These are phyloP conservation scores for Skeletonema potamos DNA, from an alignment of 108 stramenopile species.

Conservation along the genomic window DNA sequence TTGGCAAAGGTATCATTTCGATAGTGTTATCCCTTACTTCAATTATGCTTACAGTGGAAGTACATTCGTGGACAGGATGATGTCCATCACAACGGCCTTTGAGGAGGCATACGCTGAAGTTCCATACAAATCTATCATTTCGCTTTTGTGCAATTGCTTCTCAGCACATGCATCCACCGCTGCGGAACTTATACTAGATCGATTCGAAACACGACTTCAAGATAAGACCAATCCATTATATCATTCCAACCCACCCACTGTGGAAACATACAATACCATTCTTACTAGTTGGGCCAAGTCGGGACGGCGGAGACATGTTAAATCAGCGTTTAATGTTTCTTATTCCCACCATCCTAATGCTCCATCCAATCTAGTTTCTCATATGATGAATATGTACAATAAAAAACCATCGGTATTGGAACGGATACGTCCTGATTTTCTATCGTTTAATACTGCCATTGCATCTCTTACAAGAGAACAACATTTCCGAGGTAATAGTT, in stretches of 20 bases:
- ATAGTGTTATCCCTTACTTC: not conserved
- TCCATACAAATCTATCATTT: constrained; percentile 35
- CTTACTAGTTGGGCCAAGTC: constrained; percentile 25
- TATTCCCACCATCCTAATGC: constrained; percentile 28
- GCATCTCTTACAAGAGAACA: constrained; percentile 20
- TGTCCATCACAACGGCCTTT: not conserved
- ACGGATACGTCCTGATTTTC: constrained; percentile 30
- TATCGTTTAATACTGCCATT: constrained; percentile 35
- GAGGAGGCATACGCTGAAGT: constrained; percentile 1
- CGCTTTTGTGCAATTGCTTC: constrained; percentile 23
- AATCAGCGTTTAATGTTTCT: not conserved
- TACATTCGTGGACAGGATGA: not conserved
- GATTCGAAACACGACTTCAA: constrained; percentile 20
- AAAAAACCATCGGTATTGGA: not conserved
- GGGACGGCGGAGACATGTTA: not conserved
- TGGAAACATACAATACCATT: constrained; percentile 40
- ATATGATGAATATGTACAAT: constrained; percentile 25
- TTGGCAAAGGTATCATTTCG: not conserved
- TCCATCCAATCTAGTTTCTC: constrained; percentile 27
- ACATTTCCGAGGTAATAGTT: not conserved
- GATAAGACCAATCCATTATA: not conserved
- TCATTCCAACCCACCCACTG: constrained; percentile 27
- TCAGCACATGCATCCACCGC: constrained; percentile 30
- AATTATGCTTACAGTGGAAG: not conserved
- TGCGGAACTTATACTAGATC: constrained; percentile 27